phyloP scores from a whole-genome alignment of 306 rosid species.

The Boehmeria nivea region DNA sequence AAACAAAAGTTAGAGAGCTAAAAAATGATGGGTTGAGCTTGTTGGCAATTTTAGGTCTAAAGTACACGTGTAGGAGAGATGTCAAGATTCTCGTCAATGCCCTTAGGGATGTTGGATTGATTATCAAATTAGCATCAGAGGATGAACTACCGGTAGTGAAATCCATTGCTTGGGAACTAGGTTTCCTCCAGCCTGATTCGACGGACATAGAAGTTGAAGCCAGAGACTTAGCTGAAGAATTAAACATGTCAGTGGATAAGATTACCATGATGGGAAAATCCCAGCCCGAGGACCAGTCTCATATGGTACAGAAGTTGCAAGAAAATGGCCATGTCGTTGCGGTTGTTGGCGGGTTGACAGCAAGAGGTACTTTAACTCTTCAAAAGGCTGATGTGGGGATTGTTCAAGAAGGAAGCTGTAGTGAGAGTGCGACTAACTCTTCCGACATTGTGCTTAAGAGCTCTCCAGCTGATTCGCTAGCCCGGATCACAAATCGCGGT shows the following conservation, averaged over 20 bases:
- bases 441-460: slow-evolving; percentile 24
- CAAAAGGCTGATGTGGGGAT: slow-evolving; percentile 51
- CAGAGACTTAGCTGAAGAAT: slow-evolving; percentile 13
- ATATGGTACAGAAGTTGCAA: slow-evolving; percentile 29
- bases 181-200: slow-evolving; percentile 7
- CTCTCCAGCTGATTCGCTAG: slow-evolving; percentile 13
- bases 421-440: slow-evolving; percentile 12
- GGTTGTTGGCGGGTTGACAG: slow-evolving; percentile 35
- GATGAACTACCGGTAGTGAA: slow-evolving; percentile 34
- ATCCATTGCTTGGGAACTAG: slow-evolving; percentile 39
- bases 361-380: slow-evolving; percentile 26
- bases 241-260: slow-evolving; percentile 12
- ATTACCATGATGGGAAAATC: slow-evolving; percentile 40
- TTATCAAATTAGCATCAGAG: slow-evolving; percentile 44
- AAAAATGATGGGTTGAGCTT: slow-evolving; percentile 38
- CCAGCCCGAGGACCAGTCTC: slow-evolving; percentile 35
- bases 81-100: slow-evolving; percentile 20
- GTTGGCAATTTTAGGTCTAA: slow-evolving; percentile 48
- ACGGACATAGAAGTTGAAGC: slow-evolving; percentile 21
- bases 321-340: slow-evolving; percentile 43
- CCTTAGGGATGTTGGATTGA: slow-evolving; percentile 22
- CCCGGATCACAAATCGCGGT: slow-evolving; percentile 25
- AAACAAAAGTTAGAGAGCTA: slow-evolving; percentile 22
- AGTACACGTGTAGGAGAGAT: slow-evolving; percentile 16
- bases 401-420: slow-evolving; percentile 7